Base-by-base conservation (phyloP, 2,329 filamentous ascomycete genomes). In the Epichloe baconii region DNA sequence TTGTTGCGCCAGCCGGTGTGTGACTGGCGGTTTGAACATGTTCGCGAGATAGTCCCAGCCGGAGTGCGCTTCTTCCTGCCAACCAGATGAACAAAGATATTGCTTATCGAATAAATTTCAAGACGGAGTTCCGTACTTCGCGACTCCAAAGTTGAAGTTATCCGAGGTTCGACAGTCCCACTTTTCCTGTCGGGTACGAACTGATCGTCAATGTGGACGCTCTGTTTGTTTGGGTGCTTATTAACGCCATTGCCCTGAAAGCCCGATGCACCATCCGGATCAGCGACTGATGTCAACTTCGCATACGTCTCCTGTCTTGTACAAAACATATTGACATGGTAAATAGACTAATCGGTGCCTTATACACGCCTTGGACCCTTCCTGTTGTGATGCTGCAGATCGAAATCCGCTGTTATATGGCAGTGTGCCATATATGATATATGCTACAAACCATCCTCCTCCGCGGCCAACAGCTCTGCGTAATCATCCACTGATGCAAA, bases 401-500 rank as follows among this genome's bases (percentile, higher is more conserved):
- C 11, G 19, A 12, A 6, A n/a, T 26, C 41, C 41, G 6, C 21
- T 15, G 7, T 5, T 23, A 11, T 43, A 17, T 5, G 4, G 19
- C 19, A n/a, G 23, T 45, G 17, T 31, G 21, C 12, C 4, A 15
- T 11, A 34, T 17, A 34, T 35, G 2, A 42, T 42, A 14, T 7
- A 42, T 14, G 34, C 44, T 62, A 66, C 53, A 64, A 57, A 52
- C 69, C 69, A 17, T 82, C 82, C 55, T 82, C 81, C 48, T 93
- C 87, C 56, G 80, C 78, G 4, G 76, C 86, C 65, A 95, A 69
- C 70, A 95, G 76, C 60, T 85, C 86, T 15, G 89, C 91, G 67
- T 97, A 98, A 65, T 97, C 93, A 50, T 97, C 93, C 35, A 78
- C 85, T 35, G 88, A 94, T 19, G 94, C 93, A 72, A 98, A 98